Conservation (phyloP, 2,329 filamentous ascomycete genomes). For the Lachnellula subtilissima region DNA sequence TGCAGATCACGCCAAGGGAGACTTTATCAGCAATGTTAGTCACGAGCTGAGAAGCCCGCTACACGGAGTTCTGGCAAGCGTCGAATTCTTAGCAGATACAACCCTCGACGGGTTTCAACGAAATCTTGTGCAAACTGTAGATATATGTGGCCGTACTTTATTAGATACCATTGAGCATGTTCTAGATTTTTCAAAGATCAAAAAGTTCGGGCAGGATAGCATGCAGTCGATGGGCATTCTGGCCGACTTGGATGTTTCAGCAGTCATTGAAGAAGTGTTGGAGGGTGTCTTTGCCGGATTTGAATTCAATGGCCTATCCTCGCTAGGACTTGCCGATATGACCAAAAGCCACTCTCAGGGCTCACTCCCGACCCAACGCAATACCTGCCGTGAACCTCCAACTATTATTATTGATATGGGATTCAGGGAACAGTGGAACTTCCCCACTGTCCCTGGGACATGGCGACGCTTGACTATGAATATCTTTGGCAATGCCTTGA, state of each 20-base stretch:
- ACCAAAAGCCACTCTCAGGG: slow-evolving; percentile 10
- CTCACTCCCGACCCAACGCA: background rate
- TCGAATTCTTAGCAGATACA: slow-evolving; percentile 44
- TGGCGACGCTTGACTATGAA: slow-evolving; percentile 50
- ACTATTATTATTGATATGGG: slow-evolving; percentile 42
- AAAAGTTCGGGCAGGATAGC: slow-evolving; percentile 15
- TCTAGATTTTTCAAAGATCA: slow-evolving; percentile 36
- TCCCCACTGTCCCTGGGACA: slow-evolving; percentile 24
- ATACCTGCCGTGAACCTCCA: slow-evolving; percentile 19
- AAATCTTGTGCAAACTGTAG: slow-evolving; percentile 31
- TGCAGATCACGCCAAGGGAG: slow-evolving; percentile 46
- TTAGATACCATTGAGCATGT: slow-evolving; percentile 35
- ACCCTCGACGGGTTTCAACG: slow-evolving; percentile 29
- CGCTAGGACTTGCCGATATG: slow-evolving; percentile 22
- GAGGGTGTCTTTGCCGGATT: slow-evolving; percentile 34
- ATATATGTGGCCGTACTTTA: slow-evolving; percentile 32
- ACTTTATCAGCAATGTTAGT: slow-evolving; percentile 53
- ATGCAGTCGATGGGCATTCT: slow-evolving; percentile 20
- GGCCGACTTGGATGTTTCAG: slow-evolving; percentile 30
- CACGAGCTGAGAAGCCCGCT: slow-evolving; percentile 53
- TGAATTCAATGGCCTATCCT: slow-evolving; percentile 27
- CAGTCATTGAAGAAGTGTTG: slow-evolving; percentile 33
- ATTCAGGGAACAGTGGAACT: slow-evolving; percentile 33
- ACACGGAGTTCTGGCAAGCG: slow-evolving; percentile 50
- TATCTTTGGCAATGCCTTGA: slow-evolving; percentile 56